Percentiles rank a stretch among this genome's conserved stretches.
Evolutionary conservation across 192 early-diverging fungal species (phyloP).

Genomic region (Coemansia sp.): DNA sequence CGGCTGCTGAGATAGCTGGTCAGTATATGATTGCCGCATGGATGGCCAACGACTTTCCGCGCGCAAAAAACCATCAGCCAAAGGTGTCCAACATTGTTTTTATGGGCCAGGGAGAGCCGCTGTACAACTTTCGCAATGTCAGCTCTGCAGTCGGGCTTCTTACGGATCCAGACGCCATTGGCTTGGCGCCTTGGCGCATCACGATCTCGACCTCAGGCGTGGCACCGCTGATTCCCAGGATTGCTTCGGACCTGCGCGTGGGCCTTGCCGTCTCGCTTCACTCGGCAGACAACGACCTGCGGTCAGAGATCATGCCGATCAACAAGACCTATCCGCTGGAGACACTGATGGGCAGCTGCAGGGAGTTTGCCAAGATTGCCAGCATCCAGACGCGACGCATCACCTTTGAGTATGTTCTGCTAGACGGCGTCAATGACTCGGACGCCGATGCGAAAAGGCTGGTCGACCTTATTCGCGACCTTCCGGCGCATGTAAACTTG

Average conservation of each 20-base stretch:
- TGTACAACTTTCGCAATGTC: slow-evolving; percentile 76
- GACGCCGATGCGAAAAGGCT: slow-evolving; percentile 65
- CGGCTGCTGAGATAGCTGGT: slow-evolving; percentile 64
- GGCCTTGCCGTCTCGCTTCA: slow-evolving; percentile 81
- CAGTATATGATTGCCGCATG: slow-evolving; percentile 67
- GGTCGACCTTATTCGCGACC: slow-evolving; percentile 57
- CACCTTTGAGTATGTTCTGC: slow-evolving; percentile 92
- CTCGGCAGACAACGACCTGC: slow-evolving; percentile 71
- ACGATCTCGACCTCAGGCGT: slow-evolving; percentile 84
- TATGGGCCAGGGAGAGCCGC: slow-evolving; percentile 92
- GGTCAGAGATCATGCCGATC: slow-evolving; percentile 78
- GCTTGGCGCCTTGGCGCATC: slow-evolving; percentile 69
- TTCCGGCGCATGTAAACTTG: slow-evolving; percentile 74
- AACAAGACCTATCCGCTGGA: slow-evolving; percentile 79
- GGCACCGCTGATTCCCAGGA: slow-evolving; percentile 72
- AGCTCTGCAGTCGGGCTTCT: slow-evolving; percentile 58
- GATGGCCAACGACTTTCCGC: slow-evolving; percentile 61
- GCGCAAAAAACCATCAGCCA: slow-evolving; percentile 37
- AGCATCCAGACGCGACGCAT: slow-evolving; percentile 63
- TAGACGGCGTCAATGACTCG: slow-evolving; percentile 80
- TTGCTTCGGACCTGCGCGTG: slow-evolving; percentile 67
- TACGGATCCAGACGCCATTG: slow-evolving; percentile 59
- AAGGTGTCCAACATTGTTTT: slow-evolving; percentile 80
- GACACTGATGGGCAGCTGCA: slow-evolving; percentile 67
- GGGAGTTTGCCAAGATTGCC: slow-evolving; percentile 57